Evolutionary conservation across 140 eudicot species (phyloP).

Genomic region (Cichorium intybus): DNA sequence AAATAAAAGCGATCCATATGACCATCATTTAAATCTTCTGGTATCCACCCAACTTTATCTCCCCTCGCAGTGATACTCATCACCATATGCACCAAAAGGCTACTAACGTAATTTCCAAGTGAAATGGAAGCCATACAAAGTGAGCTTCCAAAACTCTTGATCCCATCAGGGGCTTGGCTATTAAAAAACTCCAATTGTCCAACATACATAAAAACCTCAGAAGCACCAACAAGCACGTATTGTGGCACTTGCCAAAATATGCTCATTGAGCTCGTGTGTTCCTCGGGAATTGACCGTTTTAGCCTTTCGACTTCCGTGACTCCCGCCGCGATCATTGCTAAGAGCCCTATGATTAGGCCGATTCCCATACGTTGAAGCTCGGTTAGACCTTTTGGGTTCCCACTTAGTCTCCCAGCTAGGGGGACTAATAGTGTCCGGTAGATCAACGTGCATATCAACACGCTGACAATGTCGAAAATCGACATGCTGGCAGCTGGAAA

Average conservation of each 20-base stretch:
- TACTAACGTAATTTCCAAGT: constrained; percentile 79
- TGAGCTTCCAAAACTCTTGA: constrained; percentile 93
- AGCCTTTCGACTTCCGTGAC: constrained; percentile 68
- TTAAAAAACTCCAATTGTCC: constrained; percentile 92
- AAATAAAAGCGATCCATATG: constrained; percentile 90
- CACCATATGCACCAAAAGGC: constrained; percentile 73
- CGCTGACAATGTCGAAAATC: constrained; percentile 73
- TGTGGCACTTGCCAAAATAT: constrained; percentile 92
- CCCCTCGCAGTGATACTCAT: constrained; percentile 61
- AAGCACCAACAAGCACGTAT: constrained; percentile 80
- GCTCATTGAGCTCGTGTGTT: constrained; percentile 50
- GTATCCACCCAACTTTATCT: constrained; percentile 71
- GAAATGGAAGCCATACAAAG: constrained; percentile 96
- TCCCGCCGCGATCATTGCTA: constrained; percentile 88
- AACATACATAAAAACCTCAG: constrained; percentile 94
- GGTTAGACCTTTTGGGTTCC: constrained; percentile 71
- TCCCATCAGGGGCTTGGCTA: constrained; percentile 94
- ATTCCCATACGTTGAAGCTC: constrained; percentile 98
- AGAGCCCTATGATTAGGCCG: constrained; percentile 72
- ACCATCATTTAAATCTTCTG: constrained; percentile 63
- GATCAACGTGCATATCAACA: constrained; percentile 60
- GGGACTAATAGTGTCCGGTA: constrained; percentile 67
- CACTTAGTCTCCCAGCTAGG: constrained; percentile 50
- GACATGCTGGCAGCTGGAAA: constrained; percentile 98
- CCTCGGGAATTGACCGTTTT: constrained; percentile 34